Evolutionary conservation across 345 rosid genomes (phyloP), one percentile per base, ranked within the genome.

Genomic region (Adansonia digitata): DNA sequence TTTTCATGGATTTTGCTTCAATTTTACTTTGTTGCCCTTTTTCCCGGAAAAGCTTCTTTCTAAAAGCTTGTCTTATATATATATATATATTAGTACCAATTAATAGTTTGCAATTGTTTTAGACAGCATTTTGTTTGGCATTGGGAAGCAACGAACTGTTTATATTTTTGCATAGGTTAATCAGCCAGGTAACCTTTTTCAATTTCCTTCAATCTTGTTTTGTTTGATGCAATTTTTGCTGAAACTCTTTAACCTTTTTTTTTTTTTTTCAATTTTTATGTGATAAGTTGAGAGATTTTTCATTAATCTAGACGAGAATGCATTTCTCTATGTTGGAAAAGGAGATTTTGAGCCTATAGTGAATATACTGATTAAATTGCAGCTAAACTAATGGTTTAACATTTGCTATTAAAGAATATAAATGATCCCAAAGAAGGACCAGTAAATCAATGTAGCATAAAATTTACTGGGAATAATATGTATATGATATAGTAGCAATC

Each of bases 221-320:
- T 22, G 17, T 46, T 53, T 66, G 1, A 18, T 69, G 7, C 2
- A 10, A 1, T 9, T 78, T 62, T 31, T 26, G 17, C 46, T 13
- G 55, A 26, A 67, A 9, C 39, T 67, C 71, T 15, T 26, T 12
- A 10, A 20, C n/a, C n/a, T n/a, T n/a, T 53, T 72, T 62, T 51
- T 20, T 20, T 22, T 74, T 61, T 40, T 20, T 42, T 67, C 56
- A 5, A 64, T 77, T 81, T 77, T 76, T 78, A 82, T 75, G 83
- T 70, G 74, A 17, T 70, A 69, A 34, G 40, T 49, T 59, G 39
- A 62, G 35, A 69, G 27, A 17, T 43, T 62, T 59, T 17, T 66
- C 52, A 29, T 65, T 59, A 70, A 78, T 78, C 60, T 76, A 22
- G 40, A 46, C 26, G 27, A 27, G 12, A 27, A 68, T 20, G 15